Evolutionary conservation across 129 eudicot genomes (phyloP), one percentile per base, ranked within the genome.

Genomic region (Flaveria bidentis): DNA sequence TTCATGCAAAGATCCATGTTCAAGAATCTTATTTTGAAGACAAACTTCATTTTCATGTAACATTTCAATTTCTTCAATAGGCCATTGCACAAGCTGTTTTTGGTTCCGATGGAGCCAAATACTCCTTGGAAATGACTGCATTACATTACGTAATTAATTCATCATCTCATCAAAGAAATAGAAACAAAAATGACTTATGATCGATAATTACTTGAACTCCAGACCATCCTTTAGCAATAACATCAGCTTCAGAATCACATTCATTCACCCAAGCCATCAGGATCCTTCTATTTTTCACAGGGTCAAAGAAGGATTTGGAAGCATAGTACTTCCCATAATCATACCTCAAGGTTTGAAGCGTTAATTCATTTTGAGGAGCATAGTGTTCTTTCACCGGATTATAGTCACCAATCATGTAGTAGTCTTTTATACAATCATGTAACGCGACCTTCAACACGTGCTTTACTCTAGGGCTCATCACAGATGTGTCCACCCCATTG

Each of bases 301-400:
- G 80, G 60, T 91, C 97, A 60, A 71, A 88, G 71, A 91, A 91
- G 0, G 89, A 84, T 70, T 88, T 91, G 0, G 97, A 91, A 16
- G 90, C 97, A 71, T 91, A 91, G 60, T 80, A 86, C 67, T 84
- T 84, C 6, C 97, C 97, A 13, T 88, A 84, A 83, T 91, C 97
- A 17, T 80, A 91, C 13, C 93, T 84, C 64, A 82, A 66, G 2
- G 82, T 52, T 67, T 44, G 16, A 75, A 63, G 25, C 50, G 85
- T 15, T 33, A 73, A 18, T 30, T 78, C 78, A 0, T 50, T 67
- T 60, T 84, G 83, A 17, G 87, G 85, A 49, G 56, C 68, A 57
- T 68, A 91, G 12, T 72, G 71, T 78, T 84, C 93, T 46, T 46
- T 81, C 23, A 46, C 81, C 18, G 57, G 41, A 51, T 70, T 71